Base-by-base conservation (phyloP, 2,329 filamentous ascomycete species). In the Diplocarpon mali region DNA sequence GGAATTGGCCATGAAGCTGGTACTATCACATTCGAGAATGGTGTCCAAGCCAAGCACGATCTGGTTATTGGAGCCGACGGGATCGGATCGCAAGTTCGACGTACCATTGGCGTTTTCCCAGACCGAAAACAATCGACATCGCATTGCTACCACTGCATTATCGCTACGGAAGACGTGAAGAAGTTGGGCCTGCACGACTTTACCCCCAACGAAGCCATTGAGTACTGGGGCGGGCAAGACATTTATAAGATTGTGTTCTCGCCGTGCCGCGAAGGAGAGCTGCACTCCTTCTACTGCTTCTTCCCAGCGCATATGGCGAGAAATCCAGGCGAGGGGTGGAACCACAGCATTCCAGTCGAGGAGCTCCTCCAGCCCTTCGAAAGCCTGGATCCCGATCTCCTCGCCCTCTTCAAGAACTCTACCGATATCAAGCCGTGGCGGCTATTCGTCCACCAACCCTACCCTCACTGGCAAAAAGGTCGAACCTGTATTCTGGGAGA, bases 71-170 rank as follows among this genome's bases (percentile, higher is more conserved):
- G 64, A 3, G 68, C 69, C 2, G 69, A 72, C 49, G 69, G 69
- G 65, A 83, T 85, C 54, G 78, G 79, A 11, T 84, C 80, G 0
- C 67, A 63, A n/a, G 73, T 79, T 0, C 76, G 80, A 35, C 62
- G 65, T n/a, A 67, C 77, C 37, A 64, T 84, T n/a, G 80, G 77
- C n/a, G 59, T 67, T 5, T 56, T 54, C 4, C 63, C 64, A 10
- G 50, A 62, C 17, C 56, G 60, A 31, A 51, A 54, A 14, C 58
- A 59, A 48, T 63, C 62, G 2, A 64, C 61, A 2, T 66, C 64
- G 2, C 63, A 60, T 48, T 67, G 64, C 48, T 56, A 61, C 1
- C 62, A 64, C 40, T 64, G 61, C 40, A 61, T 63, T 35, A 57
- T 60, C 38, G 59, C 61, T 32, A 56, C 58, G 1, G 47, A 53